These are phyloP conservation scores for Thielaviopsis punctulata DNA, from an alignment of 2,329 filamentous ascomycete genomes.

Conservation along the genomic window DNA sequence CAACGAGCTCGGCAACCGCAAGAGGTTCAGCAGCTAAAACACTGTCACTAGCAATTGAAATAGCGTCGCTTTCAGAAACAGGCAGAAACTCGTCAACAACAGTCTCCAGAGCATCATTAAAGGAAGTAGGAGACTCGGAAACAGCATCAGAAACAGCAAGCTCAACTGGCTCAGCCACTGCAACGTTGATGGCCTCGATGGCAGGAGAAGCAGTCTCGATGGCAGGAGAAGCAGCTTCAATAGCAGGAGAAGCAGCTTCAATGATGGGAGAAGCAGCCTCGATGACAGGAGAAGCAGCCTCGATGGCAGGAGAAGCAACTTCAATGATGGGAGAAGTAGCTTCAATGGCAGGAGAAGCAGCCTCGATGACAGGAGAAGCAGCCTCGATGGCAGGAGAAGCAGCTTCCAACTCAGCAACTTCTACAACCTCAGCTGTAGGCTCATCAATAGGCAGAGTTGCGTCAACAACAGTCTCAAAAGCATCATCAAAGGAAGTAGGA, in stretches of 20 bases:
- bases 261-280: too few species aligned
- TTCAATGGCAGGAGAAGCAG: too few species aligned
- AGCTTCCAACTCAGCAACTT: background rate
- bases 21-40: too few species aligned
- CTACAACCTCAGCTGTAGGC: background rate
- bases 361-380: background rate
- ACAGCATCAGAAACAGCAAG: background rate
- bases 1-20: background rate
- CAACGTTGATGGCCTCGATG: background rate
- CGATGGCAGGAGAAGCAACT: background rate
- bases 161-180: background rate
- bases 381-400: background rate
- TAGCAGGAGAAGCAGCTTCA: too few species aligned
- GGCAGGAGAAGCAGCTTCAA: background rate
- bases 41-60: too few species aligned
- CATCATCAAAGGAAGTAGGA: background rate
- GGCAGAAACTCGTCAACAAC: background rate
- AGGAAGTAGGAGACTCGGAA: background rate
- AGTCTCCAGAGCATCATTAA: background rate
- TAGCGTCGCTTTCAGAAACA: too few species aligned
- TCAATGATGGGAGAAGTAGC: too few species aligned
- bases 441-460: background rate
- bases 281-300: too few species aligned
- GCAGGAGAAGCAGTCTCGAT: background rate
- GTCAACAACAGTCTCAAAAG: background rate